Evolutionary conservation across 768 basidiomycete genomes (phyloP), one percentile per base, ranked within the genome.

Genomic region (Suillus americanus): DNA sequence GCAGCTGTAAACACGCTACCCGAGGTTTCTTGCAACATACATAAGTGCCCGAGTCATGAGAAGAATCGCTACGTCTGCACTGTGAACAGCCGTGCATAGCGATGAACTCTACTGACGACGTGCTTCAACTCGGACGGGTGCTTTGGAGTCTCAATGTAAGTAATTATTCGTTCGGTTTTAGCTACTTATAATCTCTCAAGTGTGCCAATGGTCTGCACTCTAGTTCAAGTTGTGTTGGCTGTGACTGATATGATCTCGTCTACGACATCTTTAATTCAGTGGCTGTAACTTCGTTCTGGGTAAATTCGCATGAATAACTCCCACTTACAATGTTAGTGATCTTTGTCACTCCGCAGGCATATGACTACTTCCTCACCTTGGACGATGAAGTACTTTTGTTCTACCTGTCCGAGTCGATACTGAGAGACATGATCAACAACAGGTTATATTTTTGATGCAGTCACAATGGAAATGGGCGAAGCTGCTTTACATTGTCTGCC

Each of bases 401-500:
- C 18, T 40, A 61, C 37, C 1, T 40, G 43, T 46, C n/a, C 35
- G 3, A 59, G 18, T 40, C 10, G 9, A 59, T 20, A 18, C 28
- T 59, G 28, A 41, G n/a, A 38, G 40, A 41, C 38, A 9, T 2
- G 20, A 28, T 20, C 6, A 10, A 20, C 20, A 10, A 7, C 37
- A 63, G 62, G 38, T 61, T 45, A 13, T 3, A 33, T 63, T 61
- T 45, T 18, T 62, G n/a, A 60, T 4, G 3, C 25, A 62, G 9
- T 60, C 55, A 16, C 50, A 18, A 57, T 62, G 62, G 54, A 62
- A n/a, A 41, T 25, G 30, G 18, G 7, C 35, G 14, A 63, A 61
- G 28, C 10, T 63, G 3, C 18, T 61, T 60, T 63, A 63, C 62
- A 5, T 63, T 56, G 77, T 63, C 23, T 45, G 64, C 45, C 59